Base-by-base conservation (phyloP, 2,329 filamentous ascomycete species). In the Lachnellula hyalina region DNA sequence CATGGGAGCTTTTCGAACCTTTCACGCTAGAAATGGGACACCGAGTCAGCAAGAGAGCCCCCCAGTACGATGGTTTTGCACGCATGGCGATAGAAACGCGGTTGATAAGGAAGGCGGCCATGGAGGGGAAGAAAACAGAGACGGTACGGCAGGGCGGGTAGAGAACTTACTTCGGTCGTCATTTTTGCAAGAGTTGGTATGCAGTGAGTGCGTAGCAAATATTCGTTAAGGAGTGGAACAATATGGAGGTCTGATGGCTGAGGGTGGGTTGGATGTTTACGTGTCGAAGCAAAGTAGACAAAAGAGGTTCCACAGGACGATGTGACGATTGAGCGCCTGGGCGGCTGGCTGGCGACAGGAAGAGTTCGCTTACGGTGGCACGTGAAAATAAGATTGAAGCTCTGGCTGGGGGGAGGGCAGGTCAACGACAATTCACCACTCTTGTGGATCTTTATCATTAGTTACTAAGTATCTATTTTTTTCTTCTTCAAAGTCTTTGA, bases 101-200 rank as follows among this genome's bases (percentile, higher is more conserved):
- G 58, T 61, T 40, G 61, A 64, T 66, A 64, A 58, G 61, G 55
- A 28, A 41, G 53, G 57, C 21, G 53, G 57, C 25, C 45, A 57
- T 60, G 62, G 60, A 63, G 63, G 65, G 55, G 58, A 62, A 58
- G 40, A 54, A 58, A 49, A 55, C 51, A 56, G 41, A 36, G 32
- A 40, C 17, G 54, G 49, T 54, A 56, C 55, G 42, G 51, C 49
- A 45, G 59, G 35, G 57, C 49, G 49, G 34, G 50, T 46, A 51
- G 47, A 54, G 53, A 36, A 69, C 69, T 65, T 69, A 70, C 68
- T 68, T 71, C 69, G 49, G 63, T 67, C 42, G 70, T 66, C 68
- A 70, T 71, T 62, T 46, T 67, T 46, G 11, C 19, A 44, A 21
- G 50, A 44, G 45, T 51, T 55, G 46, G 32, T 52, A 21, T 53